Evolutionary conservation across 164 flowering plant genomes (phyloP).

Genomic region (Sextonia rubra): DNA sequence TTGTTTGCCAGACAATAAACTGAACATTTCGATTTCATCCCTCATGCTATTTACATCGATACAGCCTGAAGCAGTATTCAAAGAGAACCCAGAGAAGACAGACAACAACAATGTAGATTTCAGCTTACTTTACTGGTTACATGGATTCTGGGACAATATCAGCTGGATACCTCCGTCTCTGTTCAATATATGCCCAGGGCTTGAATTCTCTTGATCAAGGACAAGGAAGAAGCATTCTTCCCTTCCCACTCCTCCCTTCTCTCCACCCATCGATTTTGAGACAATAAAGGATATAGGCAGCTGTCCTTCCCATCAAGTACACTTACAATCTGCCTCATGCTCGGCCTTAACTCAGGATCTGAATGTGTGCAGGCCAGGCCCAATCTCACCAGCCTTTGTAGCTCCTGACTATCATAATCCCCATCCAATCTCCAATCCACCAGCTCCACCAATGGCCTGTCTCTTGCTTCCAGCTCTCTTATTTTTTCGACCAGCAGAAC

Average conservation of each 20-base stretch:
- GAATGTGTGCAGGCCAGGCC: slow-evolving; percentile 77
- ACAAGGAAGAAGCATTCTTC: slow-evolving; percentile 49
- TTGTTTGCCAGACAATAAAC: background rate
- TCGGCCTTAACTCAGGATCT: slow-evolving; percentile 63
- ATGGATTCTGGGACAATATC: background rate
- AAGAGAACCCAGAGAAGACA: background rate
- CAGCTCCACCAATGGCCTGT: slow-evolving; percentile 49
- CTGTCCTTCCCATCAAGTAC: slow-evolving; percentile 74
- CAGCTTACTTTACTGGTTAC: background rate
- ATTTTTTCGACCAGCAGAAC: slow-evolving; percentile 62
- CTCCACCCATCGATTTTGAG: slow-evolving; percentile 34
- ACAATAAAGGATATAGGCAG: slow-evolving; percentile 18
- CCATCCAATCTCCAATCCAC: slow-evolving; percentile 57
- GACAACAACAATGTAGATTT: background rate
- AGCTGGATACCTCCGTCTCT: background rate
- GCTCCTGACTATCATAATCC: slow-evolving; percentile 44
- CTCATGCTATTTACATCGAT: background rate
- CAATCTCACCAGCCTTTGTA: slow-evolving; percentile 53
- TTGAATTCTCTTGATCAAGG: slow-evolving; percentile 63
- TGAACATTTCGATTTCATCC: background rate
- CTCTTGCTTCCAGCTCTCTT: slow-evolving; percentile 34
- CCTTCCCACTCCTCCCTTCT: slow-evolving; percentile 56
- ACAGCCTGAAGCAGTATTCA: slow-evolving; percentile 6
- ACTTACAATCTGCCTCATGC: slow-evolving; percentile 69
- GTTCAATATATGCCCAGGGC: slow-evolving; percentile 80